phyloP scores from a whole-genome alignment of 768 basidiomycete species.

The Lyophyllum semitale region DNA sequence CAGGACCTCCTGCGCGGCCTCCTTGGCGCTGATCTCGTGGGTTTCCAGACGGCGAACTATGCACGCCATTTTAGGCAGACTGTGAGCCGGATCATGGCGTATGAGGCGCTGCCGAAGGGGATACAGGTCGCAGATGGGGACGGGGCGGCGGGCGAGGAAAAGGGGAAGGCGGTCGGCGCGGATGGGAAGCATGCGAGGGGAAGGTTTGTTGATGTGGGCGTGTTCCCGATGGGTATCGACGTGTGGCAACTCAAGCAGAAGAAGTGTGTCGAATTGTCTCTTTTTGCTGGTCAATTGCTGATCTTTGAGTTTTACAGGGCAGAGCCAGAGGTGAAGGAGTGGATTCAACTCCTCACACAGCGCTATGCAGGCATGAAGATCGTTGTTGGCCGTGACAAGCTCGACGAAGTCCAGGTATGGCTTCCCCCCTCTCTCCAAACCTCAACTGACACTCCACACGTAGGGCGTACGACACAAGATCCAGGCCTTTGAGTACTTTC shows the following conservation, averaged over 20 bases:
- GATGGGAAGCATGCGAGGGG: slow-evolving; percentile 36
- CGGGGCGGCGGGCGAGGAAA: slow-evolving; percentile 20
- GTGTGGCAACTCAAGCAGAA: slow-evolving; percentile 66
- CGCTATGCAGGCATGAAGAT: slow-evolving; percentile 86
- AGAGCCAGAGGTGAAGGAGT: slow-evolving; percentile 79
- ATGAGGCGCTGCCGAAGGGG: slow-evolving; percentile 83
- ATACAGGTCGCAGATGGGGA: slow-evolving; percentile 58
- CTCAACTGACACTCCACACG: neutral
- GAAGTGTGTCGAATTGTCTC: slow-evolving; percentile 44
- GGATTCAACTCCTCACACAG: slow-evolving; percentile 78
- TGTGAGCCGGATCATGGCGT: slow-evolving; percentile 74
- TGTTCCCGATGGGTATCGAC: slow-evolving; percentile 92
- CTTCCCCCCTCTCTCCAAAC: neutral
- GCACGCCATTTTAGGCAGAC: slow-evolving; percentile 88
- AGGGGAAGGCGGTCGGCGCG: slow-evolving; percentile 7
- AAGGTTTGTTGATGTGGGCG: slow-evolving; percentile 81
- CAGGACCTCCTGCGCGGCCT: slow-evolving; percentile 81
- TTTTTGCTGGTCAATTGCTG: neutral
- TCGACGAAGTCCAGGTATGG: slow-evolving; percentile 76
- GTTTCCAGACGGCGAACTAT: slow-evolving; percentile 87
- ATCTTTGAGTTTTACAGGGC: slow-evolving; percentile 38
- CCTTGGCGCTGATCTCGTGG: slow-evolving; percentile 91
- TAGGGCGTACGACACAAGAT: slow-evolving; percentile 83
- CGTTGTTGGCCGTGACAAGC: slow-evolving; percentile 85
- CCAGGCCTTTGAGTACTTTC: slow-evolving; percentile 79